Conservation (phyloP, 2,329 filamentous ascomycete genomes). For the Pyrenophora tritici-repentis region DNA sequence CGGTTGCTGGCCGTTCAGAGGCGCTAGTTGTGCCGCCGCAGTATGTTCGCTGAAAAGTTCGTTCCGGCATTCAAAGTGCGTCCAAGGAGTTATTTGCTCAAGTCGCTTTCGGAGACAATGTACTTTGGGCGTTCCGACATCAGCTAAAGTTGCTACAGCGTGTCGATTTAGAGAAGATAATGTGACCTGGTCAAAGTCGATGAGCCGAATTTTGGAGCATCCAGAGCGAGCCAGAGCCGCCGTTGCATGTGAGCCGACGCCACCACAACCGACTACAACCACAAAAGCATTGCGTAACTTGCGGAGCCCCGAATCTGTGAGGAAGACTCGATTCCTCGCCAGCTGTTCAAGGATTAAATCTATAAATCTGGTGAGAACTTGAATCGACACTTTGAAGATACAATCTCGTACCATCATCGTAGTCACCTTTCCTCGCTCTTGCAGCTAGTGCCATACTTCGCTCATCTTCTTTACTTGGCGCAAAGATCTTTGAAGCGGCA, state of each 20-base stretch:
- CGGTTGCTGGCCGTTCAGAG: conserved; percentile 70
- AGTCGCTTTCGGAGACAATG: conserved; percentile 78
- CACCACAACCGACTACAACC: conserved; percentile 88
- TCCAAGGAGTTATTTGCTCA: conserved; percentile 89
- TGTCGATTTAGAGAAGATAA: conserved; percentile 94
- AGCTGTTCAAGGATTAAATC: conserved; percentile 94
- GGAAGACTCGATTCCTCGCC: conserved; percentile 88
- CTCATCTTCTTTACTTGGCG: conserved; percentile 59
- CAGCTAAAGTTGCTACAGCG: conserved; percentile 88
- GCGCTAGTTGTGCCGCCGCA: conserved; percentile 69
- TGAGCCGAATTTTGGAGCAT: conserved; percentile 81
- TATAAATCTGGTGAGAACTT: conserved; percentile 33
- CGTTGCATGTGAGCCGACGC: conserved; percentile 90
- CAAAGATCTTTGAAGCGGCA: conserved; percentile 53
- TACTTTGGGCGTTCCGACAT: conserved; percentile 93
- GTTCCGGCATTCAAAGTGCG: conserved; percentile 81
- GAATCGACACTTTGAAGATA: not conserved
- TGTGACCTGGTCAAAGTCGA: conserved; percentile 98
- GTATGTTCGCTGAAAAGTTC: conserved; percentile 76
- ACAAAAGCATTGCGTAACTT: conserved; percentile 83
- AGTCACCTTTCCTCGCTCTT: conserved; percentile 65
- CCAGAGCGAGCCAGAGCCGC: conserved; percentile 87
- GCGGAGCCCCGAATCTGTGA: conserved; percentile 77
- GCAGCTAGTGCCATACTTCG: conserved; percentile 62
- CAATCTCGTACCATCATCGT: conserved; percentile 60